Conservation (phyloP, 1,284 basidiomycete genomes). For the Gomphus sp. region DNA sequence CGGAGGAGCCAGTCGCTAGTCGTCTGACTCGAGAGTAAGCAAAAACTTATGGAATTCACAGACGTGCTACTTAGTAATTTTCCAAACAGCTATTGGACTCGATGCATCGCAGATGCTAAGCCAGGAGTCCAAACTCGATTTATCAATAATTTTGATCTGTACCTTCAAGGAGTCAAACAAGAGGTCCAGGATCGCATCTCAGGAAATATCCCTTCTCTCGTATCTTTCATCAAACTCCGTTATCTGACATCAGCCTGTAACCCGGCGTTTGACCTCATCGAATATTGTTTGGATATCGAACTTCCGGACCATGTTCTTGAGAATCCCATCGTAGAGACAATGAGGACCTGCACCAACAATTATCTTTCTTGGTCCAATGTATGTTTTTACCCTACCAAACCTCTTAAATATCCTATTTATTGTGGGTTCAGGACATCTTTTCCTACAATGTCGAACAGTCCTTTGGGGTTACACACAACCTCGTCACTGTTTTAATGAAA, state of each 20-base stretch:
- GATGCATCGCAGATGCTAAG: neutral
- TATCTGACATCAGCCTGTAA: slow-evolving; percentile 29
- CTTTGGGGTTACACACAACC: slow-evolving; percentile 24
- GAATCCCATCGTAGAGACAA: slow-evolving; percentile 26
- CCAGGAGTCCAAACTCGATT: slow-evolving; percentile 17
- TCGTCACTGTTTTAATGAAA: slow-evolving; percentile 21
- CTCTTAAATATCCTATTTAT: neutral
- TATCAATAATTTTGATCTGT: neutral
- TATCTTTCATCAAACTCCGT: slow-evolving; percentile 24
- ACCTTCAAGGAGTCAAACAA: neutral
- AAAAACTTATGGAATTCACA: neutral
- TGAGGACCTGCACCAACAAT: slow-evolving; percentile 31
- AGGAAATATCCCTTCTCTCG: slow-evolving; percentile 19
- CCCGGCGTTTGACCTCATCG: slow-evolving; percentile 30
- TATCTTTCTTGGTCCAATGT: slow-evolving; percentile 34
- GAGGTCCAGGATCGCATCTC: neutral
- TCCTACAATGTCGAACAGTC: slow-evolving; percentile 36
- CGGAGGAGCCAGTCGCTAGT: slow-evolving; percentile 19
- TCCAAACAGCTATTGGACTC: neutral
- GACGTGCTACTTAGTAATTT: neutral
- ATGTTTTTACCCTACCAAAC: neutral
- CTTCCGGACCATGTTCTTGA: slow-evolving; percentile 30
- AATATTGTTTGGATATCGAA: slow-evolving; percentile 30
- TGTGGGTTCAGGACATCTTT: slow-evolving; percentile 28
- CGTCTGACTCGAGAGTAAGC: slow-evolving; percentile 14